Conservation (phyloP, 768 basidiomycete genomes). For the Mycena kentingensis region DNA sequence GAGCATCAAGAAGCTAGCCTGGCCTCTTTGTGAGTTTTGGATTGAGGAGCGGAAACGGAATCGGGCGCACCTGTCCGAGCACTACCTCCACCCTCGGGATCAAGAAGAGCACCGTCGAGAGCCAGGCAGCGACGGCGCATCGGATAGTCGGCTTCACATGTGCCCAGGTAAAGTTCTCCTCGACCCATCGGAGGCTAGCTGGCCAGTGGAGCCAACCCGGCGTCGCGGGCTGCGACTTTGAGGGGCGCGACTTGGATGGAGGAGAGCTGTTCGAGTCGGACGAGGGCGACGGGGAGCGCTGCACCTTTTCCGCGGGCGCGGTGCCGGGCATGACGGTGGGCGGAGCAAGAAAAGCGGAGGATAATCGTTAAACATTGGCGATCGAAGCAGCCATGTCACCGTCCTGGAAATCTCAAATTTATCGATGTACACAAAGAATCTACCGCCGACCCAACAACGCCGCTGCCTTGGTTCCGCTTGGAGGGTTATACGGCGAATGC, state of each 20-base stretch:
- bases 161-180: constrained; percentile 55
- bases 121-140: constrained; percentile 63
- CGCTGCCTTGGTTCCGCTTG: constrained; percentile 39
- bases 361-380: no score
- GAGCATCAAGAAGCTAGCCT: constrained; percentile 69
- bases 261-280: neutral
- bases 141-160: constrained; percentile 67
- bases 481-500: constrained; percentile 38
- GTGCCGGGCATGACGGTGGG: neutral
- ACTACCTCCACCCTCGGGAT: constrained; percentile 48
- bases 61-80: constrained; percentile 57
- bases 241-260: no score
- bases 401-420: no score
- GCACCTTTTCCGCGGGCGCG: neutral
- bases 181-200: constrained; percentile 52
- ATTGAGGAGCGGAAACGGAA: neutral
- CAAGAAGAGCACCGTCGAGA: constrained; percentile 58
- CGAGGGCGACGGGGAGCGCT: neutral
- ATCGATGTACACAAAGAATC: no score
- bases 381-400: no score
- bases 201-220: constrained; percentile 30
- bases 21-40: neutral
- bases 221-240: no score
- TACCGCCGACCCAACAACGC: no score
- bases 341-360: no score